phyloP scores from a whole-genome alignment of 2,329 filamentous ascomycete genomes.

The Ophiostoma perfectum region DNA sequence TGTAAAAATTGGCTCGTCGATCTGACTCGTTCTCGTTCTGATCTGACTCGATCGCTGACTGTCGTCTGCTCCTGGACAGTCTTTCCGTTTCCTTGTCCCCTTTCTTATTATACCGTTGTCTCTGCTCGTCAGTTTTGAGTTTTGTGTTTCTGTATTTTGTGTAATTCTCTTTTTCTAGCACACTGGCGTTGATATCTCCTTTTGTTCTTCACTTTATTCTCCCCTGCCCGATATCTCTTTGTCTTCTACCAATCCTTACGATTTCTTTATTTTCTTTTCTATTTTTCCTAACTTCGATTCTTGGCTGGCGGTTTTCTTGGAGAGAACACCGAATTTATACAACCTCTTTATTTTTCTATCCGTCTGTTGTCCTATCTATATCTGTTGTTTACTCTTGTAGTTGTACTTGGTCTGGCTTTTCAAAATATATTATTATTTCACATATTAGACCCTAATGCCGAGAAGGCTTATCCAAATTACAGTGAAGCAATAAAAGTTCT shows the following conservation, averaged over 20 bases:
- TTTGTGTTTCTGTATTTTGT: slow-evolving; percentile 9
- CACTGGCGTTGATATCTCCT: slow-evolving; percentile 25
- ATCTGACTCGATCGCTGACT: neutral
- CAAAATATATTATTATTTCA: neutral
- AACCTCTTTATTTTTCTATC: neutral
- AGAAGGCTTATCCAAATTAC: too few species aligned
- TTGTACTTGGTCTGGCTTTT: slow-evolving; percentile 9
- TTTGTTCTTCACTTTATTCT: slow-evolving; percentile 9
- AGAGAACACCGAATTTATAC: slow-evolving; percentile 8
- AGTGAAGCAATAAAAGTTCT: too few species aligned
- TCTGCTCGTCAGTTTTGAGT: neutral
- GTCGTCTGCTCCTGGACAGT: slow-evolving; percentile 1
- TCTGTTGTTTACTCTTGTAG: slow-evolving; percentile 5
- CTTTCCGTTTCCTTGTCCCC: slow-evolving; percentile 7
- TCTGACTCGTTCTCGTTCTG: neutral
- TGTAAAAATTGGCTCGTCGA: neutral
- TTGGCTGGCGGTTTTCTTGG: slow-evolving; percentile 12
- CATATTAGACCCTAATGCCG: neutral
- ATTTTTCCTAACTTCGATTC: slow-evolving; percentile 13
- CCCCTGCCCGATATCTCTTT: slow-evolving; percentile 11
- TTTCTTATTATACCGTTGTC: slow-evolving; percentile 9
- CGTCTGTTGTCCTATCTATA: neutral
- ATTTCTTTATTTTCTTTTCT: slow-evolving; percentile 13
- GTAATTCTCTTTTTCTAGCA: slow-evolving; percentile 10
- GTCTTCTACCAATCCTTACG: slow-evolving; percentile 12